Evolutionary conservation across 306 rosid genomes (phyloP).

Genomic region (Inga laurina): DNA sequence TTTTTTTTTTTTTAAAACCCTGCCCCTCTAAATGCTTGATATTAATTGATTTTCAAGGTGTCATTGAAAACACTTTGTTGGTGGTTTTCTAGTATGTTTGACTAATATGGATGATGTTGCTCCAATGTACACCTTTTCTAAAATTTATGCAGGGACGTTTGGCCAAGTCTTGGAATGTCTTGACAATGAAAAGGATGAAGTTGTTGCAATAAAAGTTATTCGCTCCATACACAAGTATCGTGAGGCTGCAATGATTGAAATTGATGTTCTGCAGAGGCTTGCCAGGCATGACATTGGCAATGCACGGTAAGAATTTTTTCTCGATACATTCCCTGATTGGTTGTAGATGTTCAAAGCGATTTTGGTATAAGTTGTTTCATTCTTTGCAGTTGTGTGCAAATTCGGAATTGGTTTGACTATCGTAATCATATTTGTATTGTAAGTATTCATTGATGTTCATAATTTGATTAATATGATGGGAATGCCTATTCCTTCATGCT

Average conservation of each 20-base stretch:
- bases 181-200: constrained; percentile 71
- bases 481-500: constrained; percentile 57
- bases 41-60: background rate
- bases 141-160: constrained; percentile 63
- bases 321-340: constrained; percentile 26
- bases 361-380: constrained; percentile 71
- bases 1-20: background rate
- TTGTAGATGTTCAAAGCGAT: constrained; percentile 50
- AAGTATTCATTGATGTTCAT: constrained; percentile 72
- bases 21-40: constrained; percentile 6
- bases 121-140: background rate
- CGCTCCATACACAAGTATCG: constrained; percentile 73
- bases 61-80: background rate
- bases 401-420: constrained; percentile 95
- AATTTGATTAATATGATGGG: constrained; percentile 63
- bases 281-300: constrained; percentile 66
- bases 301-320: constrained; percentile 56
- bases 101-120: background rate
- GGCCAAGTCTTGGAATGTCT: constrained; percentile 85
- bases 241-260: constrained; percentile 84
- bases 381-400: constrained; percentile 95
- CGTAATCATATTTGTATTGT: constrained; percentile 90
- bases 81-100: background rate
- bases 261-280: constrained; percentile 69
- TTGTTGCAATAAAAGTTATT: constrained; percentile 70